These are phyloP conservation scores for Aspergillus japonicus DNA, from an alignment of 2,329 filamentous ascomycete genomes.

Conservation along the genomic window DNA sequence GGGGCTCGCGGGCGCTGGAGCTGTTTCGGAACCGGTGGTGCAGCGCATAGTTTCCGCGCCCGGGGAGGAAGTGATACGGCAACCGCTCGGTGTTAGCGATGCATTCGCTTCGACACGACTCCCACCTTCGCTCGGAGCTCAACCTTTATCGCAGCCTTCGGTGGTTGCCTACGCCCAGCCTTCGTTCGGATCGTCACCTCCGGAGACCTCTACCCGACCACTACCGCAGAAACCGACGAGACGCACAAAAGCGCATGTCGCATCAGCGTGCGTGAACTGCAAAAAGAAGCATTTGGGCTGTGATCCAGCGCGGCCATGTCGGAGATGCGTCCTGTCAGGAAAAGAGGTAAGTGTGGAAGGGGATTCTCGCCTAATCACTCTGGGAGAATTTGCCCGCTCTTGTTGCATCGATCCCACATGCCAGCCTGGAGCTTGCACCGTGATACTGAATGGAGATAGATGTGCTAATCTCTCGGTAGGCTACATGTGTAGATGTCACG, in stretches of 20 bases:
- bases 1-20: constrained; percentile 15
- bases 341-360: constrained; percentile 41
- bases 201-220: constrained; percentile 25
- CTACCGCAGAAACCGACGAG: constrained; percentile 41
- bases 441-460: neutral
- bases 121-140: constrained; percentile 23
- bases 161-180: constrained; percentile 28
- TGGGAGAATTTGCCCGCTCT: neutral
- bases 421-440: neutral
- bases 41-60: constrained; percentile 17
- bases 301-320: constrained; percentile 47
- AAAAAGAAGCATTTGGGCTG: constrained; percentile 51
- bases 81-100: constrained; percentile 20
- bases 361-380: neutral
- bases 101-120: constrained; percentile 18
- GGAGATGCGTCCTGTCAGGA: constrained; percentile 46
- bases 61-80: constrained; percentile 18
- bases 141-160: constrained; percentile 18
- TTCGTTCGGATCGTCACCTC: constrained; percentile 22
- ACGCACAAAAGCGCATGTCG: constrained; percentile 49
- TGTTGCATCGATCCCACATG: neutral
- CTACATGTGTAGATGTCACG: constrained; percentile 46
- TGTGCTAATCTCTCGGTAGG: constrained; percentile 23
- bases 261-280: constrained; percentile 50
- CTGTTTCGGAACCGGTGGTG: constrained; percentile 16